Evolutionary conservation across 495 filamentous ascomycete species (phyloP).

Genomic region (Hypomontagnella monticulosa): DNA sequence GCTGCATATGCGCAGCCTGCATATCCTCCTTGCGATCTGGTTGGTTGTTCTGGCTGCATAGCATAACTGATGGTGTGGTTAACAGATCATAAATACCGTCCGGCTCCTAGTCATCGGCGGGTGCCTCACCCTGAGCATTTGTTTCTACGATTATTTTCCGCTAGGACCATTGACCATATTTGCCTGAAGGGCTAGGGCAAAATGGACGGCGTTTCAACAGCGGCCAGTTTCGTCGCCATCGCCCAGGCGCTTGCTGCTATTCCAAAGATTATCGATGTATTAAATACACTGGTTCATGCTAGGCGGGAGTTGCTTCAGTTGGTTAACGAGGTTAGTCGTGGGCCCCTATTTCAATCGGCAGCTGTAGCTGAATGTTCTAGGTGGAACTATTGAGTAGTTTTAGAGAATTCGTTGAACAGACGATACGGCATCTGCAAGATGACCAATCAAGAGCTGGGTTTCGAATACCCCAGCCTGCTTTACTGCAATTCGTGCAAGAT

Average conservation of each 20-base stretch:
- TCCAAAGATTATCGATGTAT: constrained; percentile 28
- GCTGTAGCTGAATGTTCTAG: not conserved
- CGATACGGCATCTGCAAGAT: not conserved
- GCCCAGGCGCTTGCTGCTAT: constrained; percentile 30
- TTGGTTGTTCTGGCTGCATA: constrained; percentile 6
- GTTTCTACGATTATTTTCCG: not conserved
- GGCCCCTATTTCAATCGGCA: too few species aligned
- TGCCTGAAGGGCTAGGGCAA: not conserved
- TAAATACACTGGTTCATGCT: constrained; percentile 18
- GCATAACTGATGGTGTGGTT: not conserved
- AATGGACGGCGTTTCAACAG: constrained; percentile 30
- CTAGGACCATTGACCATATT: not conserved
- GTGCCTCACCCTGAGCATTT: not conserved
- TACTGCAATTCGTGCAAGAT: not conserved
- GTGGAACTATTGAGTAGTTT: too few species aligned
- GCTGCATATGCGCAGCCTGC: constrained; percentile 3
- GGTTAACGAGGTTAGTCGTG: constrained; percentile 15
- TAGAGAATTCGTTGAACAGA: constrained; percentile 2
- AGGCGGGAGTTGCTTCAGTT: constrained; percentile 25
- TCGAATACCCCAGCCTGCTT: not conserved
- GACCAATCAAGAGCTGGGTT: not conserved
- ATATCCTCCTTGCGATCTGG: constrained; percentile 2
- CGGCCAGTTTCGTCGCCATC: constrained; percentile 40
- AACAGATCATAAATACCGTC: not conserved
- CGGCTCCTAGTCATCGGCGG: not conserved